These are phyloP conservation scores for Colletotrichum truncatum DNA, from an alignment of 2,329 filamentous ascomycete genomes.

Conservation along the genomic window DNA sequence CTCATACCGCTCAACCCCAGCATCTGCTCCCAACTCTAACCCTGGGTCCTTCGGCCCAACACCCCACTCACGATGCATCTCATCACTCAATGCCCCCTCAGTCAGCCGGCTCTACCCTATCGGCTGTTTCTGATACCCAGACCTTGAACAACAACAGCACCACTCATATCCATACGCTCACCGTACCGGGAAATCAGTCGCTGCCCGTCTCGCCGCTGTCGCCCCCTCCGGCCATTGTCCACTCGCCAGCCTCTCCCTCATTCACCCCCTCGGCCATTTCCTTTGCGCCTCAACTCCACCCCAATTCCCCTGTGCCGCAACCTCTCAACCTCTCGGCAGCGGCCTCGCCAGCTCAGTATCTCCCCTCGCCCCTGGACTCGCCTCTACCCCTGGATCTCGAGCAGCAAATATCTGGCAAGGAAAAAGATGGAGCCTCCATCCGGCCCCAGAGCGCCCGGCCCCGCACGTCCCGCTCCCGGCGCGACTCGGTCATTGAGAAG, in stretches of 20 bases:
- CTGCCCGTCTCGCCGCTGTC: constrained; percentile 19
- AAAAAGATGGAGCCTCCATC: constrained; percentile 17
- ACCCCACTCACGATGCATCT: constrained; percentile 18
- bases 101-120: constrained; percentile 10
- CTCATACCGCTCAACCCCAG: constrained; percentile 1
- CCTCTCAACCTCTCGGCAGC: constrained; percentile 23
- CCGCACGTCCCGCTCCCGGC: constrained; percentile 26
- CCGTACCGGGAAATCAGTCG: constrained; percentile 4
- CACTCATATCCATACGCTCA: constrained; percentile 16
- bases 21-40: constrained; percentile 16
- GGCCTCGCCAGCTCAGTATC: constrained; percentile 15
- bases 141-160: constrained; percentile 11
- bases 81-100: constrained; percentile 9
- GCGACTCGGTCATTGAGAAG: constrained; percentile 30
- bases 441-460: constrained; percentile 22
- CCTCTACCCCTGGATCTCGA: constrained; percentile 25
- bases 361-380: constrained; percentile 24
- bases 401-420: constrained; percentile 6
- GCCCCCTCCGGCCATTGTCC: background rate
- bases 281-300: constrained; percentile 28
- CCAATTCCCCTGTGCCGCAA: constrained; percentile 22
- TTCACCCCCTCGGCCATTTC: constrained; percentile 27
- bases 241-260: constrained; percentile 16
- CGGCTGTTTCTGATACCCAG: constrained; percentile 7
- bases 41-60: constrained; percentile 22